These are phyloP conservation scores for Fraxinus quadrangulata DNA, from an alignment of 257 asterid species.

Conservation along the genomic window DNA sequence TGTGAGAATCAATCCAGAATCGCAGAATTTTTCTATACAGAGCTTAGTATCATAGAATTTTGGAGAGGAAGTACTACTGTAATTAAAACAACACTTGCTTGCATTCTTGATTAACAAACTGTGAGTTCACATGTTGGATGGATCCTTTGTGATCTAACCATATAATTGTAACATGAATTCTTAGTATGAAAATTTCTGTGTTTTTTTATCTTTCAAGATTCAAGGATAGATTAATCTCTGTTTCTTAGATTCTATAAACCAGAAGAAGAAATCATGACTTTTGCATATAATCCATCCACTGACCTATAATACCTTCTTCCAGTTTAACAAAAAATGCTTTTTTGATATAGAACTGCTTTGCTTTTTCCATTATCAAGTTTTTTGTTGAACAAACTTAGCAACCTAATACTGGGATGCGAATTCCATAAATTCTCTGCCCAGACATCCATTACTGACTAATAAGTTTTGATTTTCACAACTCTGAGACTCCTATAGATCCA, in stretches of 20 bases:
- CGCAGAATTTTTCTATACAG: background rate
- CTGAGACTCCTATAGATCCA: background rate
- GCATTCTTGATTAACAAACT: background rate
- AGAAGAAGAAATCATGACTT: background rate
- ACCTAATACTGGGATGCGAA: background rate
- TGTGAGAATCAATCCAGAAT: background rate
- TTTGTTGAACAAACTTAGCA: background rate
- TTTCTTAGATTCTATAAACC: background rate
- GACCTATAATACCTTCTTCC: background rate
- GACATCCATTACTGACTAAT: background rate
- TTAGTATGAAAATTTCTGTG: background rate
- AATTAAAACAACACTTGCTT: background rate
- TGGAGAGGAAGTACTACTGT: background rate
- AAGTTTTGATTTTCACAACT: background rate
- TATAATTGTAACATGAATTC: background rate
- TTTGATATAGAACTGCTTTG: too few relatives aligned
- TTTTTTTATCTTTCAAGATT: background rate
- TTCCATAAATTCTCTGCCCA: background rate
- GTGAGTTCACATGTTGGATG: background rate
- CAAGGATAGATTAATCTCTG: background rate
- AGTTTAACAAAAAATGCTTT: background rate
- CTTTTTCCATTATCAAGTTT: background rate
- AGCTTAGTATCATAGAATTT: background rate
- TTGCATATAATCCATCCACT: background rate
- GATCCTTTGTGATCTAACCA: background rate